Evolutionary conservation across 805 yeast species (phyloP).

Genomic region (Candida manassasensis): DNA sequence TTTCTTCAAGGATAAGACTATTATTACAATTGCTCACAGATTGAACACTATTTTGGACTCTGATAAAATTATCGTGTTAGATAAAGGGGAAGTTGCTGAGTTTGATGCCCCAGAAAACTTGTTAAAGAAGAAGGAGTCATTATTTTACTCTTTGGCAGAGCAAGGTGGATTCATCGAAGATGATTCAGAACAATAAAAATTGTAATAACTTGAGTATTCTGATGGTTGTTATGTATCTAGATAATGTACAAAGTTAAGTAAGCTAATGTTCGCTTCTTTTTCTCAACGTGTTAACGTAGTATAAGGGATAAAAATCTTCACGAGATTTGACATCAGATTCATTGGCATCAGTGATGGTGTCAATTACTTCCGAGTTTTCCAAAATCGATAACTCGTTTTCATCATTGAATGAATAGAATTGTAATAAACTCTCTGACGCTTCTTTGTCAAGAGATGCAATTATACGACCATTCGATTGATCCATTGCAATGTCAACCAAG

Average conservation of each 20-base stretch:
- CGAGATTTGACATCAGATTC: slow-evolving; percentile 30
- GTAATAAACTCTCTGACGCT: slow-evolving; percentile 20
- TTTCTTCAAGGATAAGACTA: slow-evolving; percentile 72
- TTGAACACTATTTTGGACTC: slow-evolving; percentile 78
- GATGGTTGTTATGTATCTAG: neutral
- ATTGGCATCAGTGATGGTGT: slow-evolving; percentile 21
- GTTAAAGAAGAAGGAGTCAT: slow-evolving; percentile 58
- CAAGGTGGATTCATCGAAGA: slow-evolving; percentile 64
- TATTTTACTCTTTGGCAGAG: slow-evolving; percentile 76
- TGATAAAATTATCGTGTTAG: slow-evolving; percentile 71
- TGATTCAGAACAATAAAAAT: slow-evolving; percentile 4
- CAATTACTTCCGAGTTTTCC: slow-evolving; percentile 11
- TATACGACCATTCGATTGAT: slow-evolving; percentile 12
- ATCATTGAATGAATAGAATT: slow-evolving; percentile 16
- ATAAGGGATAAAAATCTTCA: slow-evolving; percentile 45
- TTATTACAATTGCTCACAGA: slow-evolving; percentile 81
- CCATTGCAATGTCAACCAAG: slow-evolving; percentile 26
- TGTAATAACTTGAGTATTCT: too few relatives aligned
- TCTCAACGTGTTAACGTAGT: slow-evolving; percentile 45
- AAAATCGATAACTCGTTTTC: slow-evolving; percentile 17
- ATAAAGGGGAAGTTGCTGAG: slow-evolving; percentile 70
- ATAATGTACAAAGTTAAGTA: neutral
- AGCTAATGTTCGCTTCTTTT: slow-evolving; percentile 59
- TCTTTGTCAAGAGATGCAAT: slow-evolving; percentile 32
- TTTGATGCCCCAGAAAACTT: slow-evolving; percentile 69